Percentiles rank a stretch among this genome's conserved stretches.
Evolutionary conservation across 2,329 filamentous ascomycete species (phyloP).

Genomic region (Ophiosphaerella herpotricha): DNA sequence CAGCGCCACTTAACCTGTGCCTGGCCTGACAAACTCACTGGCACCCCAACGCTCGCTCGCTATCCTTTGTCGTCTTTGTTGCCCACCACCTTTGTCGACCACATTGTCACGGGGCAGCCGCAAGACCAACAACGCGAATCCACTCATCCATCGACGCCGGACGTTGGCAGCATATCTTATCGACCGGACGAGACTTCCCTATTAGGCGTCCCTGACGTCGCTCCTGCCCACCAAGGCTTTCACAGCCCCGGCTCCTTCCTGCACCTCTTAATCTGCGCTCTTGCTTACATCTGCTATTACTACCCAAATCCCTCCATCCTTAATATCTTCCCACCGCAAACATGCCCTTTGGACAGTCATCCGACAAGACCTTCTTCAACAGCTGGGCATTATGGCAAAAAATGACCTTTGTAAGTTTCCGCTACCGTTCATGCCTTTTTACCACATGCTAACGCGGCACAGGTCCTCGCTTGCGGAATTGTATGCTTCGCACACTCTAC

Average conservation of each 20-base stretch:
- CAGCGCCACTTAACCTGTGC: constrained; percentile 21
- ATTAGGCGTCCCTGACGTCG: constrained; percentile 18
- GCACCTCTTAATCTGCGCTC: constrained; percentile 8
- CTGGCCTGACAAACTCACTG: constrained; percentile 16
- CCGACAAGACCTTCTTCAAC: constrained; percentile 49
- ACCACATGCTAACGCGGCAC: constrained; percentile 28
- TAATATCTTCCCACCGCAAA: constrained; percentile 14
- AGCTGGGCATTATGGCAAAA: constrained; percentile 84
- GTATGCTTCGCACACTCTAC: constrained; percentile 41
- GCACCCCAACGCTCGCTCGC: constrained; percentile 22
- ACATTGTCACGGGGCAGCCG: constrained; percentile 17
- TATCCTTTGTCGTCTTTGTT: not conserved
- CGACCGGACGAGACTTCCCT: constrained; percentile 16
- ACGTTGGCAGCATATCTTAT: constrained; percentile 6
- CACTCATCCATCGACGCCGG: not conserved
- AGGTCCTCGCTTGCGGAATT: constrained; percentile 77
- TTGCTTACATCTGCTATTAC: constrained; percentile 22
- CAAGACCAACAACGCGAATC: constrained; percentile 6
- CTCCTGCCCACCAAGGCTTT: constrained; percentile 14
- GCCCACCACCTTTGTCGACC: constrained; percentile 1
- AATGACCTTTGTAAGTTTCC: constrained; percentile 77
- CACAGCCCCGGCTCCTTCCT: constrained; percentile 19
- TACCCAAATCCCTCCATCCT: constrained; percentile 19
- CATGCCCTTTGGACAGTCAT: constrained; percentile 29
- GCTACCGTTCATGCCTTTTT: not conserved